phyloP scores from a whole-genome alignment of 331 rosid genomes.

The Quercus phellos region DNA sequence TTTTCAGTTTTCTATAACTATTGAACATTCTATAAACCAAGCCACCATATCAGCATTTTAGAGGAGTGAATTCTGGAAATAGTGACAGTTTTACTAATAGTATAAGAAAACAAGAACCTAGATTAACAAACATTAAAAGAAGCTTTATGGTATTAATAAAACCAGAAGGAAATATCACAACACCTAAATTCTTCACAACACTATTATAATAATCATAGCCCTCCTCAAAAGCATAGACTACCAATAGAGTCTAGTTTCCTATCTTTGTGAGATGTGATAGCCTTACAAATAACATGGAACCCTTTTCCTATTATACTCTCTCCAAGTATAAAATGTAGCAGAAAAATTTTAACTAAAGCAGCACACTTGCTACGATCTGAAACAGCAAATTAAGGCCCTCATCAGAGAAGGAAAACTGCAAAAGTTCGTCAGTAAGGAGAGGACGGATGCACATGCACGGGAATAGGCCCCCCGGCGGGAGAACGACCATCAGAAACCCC shows the following conservation, averaged over 20 bases:
- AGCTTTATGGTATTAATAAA: background rate
- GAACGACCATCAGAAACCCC: no score
- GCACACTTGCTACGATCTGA: no score
- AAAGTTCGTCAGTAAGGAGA: no score
- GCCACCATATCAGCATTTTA: background rate
- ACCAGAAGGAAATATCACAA: background rate
- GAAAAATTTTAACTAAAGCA: background rate
- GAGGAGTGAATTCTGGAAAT: background rate
- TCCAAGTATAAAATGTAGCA: background rate
- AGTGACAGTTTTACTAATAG: background rate
- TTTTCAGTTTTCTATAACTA: background rate
- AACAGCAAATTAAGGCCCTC: no score
- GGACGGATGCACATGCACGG: no score
- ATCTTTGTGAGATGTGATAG: background rate
- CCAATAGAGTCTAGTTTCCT: no score
- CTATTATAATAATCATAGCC: background rate
- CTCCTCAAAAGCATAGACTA: background rate
- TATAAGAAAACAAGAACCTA: background rate
- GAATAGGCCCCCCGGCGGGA: no score
- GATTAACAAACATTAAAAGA: background rate
- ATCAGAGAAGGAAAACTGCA: no score
- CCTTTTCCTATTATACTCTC: background rate
- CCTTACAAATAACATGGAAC: background rate
- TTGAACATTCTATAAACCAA: background rate
- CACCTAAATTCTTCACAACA: background rate